Evolutionary conservation across 2,329 filamentous ascomycete species (phyloP).

Genomic region (Ascocoryne sarcoides): DNA sequence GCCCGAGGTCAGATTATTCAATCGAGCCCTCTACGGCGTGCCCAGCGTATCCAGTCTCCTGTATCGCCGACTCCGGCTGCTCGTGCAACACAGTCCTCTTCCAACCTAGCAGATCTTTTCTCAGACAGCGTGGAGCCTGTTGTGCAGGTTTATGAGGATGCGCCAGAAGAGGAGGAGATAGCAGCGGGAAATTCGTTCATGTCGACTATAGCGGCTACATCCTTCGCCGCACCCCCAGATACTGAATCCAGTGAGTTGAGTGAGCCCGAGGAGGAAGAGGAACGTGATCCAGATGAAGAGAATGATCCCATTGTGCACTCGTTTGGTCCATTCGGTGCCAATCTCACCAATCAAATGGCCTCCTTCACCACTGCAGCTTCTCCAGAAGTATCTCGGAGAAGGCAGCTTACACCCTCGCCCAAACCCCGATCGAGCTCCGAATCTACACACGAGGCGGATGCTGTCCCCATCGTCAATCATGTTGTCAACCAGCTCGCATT

Average conservation of each 20-base stretch:
- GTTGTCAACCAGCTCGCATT: slow-evolving; percentile 93
- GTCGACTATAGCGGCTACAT: slow-evolving; percentile 22
- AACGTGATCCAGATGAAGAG: slow-evolving; percentile 76
- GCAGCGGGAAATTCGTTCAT: slow-evolving; percentile 16
- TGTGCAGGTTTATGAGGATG: slow-evolving; percentile 69
- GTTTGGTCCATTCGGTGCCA: slow-evolving; percentile 82
- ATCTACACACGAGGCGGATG: slow-evolving; percentile 32
- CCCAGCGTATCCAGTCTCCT: slow-evolving; percentile 59
- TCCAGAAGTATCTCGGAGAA: slow-evolving; percentile 39
- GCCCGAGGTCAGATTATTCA: slow-evolving; percentile 37
- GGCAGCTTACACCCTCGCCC: slow-evolving; percentile 20
- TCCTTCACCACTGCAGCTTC: slow-evolving; percentile 61
- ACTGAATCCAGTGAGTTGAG: slow-evolving; percentile 43
- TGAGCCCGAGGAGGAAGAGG: slow-evolving; percentile 61
- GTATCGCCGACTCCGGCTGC: slow-evolving; percentile 57
- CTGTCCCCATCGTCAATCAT: slow-evolving; percentile 60
- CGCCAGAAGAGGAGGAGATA: slow-evolving; percentile 39
- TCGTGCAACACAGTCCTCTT: slow-evolving; percentile 9
- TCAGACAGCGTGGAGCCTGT: slow-evolving; percentile 38
- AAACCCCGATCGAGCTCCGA: slow-evolving; percentile 19
- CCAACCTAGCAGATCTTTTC: slow-evolving; percentile 21
- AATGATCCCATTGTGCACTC: slow-evolving; percentile 91
- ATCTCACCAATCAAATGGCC: slow-evolving; percentile 73
- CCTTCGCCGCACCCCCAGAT: slow-evolving; percentile 14
- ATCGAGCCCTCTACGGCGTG: slow-evolving; percentile 50